Evolutionary conservation across 83 land plant species (phyloP).

Genomic region (Picea mariana): DNA sequence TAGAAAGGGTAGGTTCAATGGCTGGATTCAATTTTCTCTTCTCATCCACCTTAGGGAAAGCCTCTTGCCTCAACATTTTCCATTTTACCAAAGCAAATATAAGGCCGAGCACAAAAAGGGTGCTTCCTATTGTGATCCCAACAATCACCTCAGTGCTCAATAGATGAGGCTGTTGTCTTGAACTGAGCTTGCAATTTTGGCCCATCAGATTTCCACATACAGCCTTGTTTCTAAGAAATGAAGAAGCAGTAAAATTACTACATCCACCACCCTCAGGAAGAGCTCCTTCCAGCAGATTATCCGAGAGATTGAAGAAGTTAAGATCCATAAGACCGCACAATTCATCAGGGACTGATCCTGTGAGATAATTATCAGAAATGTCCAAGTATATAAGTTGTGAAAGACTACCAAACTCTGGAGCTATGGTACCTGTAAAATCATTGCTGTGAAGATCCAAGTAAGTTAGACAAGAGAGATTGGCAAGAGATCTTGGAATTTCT

Average conservation of each 20-base stretch:
- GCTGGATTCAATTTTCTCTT: not conserved
- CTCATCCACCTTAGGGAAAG: not conserved
- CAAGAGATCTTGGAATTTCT: slow-evolving; percentile 20
- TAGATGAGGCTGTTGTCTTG: not conserved
- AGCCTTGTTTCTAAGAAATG: slow-evolving; percentile 27
- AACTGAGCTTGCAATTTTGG: slow-evolving; percentile 7
- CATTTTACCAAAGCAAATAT: slow-evolving; percentile 21
- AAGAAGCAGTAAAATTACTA: slow-evolving; percentile 20
- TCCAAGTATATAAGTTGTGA: slow-evolving; percentile 17
- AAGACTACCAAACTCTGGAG: slow-evolving; percentile 15
- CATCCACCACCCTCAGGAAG: slow-evolving; percentile 32
- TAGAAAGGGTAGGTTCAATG: slow-evolving; percentile 18
- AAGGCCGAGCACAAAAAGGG: slow-evolving; percentile 8
- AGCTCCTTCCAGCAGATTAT: slow-evolving; percentile 32
- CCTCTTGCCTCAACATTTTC: slow-evolving; percentile 10
- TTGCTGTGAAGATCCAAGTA: slow-evolving; percentile 35
- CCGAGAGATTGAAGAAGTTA: slow-evolving; percentile 39
- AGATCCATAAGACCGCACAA: slow-evolving; percentile 24
- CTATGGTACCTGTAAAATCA: slow-evolving; percentile 16
- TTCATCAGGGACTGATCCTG: slow-evolving; percentile 21
- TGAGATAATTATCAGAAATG: slow-evolving; percentile 49
- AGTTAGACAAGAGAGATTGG: slow-evolving; percentile 43
- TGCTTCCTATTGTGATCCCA: slow-evolving; percentile 22
- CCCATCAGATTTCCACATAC: slow-evolving; percentile 32
- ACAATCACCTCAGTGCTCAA: slow-evolving; percentile 3